These are phyloP conservation scores for Coffea canephora DNA, from an alignment of 257 asterid genomes.

Conservation along the genomic window DNA sequence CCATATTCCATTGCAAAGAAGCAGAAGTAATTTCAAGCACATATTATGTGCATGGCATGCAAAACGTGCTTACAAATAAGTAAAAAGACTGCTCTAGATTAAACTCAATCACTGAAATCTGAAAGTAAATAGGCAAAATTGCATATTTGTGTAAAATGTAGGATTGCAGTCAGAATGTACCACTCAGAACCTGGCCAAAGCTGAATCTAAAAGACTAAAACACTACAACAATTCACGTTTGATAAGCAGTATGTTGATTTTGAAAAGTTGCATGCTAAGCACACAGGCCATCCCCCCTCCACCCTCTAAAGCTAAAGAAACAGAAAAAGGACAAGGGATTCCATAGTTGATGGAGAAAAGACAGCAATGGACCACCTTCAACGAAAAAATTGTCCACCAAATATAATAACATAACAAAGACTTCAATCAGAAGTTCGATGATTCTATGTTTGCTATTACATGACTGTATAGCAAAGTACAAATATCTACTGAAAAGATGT, in stretches of 20 bases:
- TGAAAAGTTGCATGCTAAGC: not conserved
- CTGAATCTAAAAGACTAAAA: not conserved
- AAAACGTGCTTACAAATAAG: not conserved
- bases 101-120: not conserved
- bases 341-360: not conserved
- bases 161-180: not conserved
- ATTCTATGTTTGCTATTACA: not conserved
- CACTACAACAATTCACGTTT: not conserved
- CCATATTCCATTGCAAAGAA: not conserved
- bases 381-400: not conserved
- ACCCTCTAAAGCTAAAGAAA: not conserved
- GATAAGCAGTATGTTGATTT: not conserved
- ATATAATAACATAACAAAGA: not conserved
- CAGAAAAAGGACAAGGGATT: not conserved
- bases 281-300: not conserved
- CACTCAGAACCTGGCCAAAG: not conserved
- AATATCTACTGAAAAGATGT: not conserved
- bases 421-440: not conserved
- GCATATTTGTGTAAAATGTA: not conserved
- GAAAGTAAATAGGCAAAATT: not conserved
- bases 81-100: not conserved
- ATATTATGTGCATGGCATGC: not conserved
- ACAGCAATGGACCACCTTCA: not conserved
- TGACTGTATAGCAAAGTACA: not conserved
- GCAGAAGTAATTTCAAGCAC: not conserved